Evolutionary conservation across 1,139 yeast genomes (phyloP).

Genomic region (Casaregolazyma lundiana): DNA sequence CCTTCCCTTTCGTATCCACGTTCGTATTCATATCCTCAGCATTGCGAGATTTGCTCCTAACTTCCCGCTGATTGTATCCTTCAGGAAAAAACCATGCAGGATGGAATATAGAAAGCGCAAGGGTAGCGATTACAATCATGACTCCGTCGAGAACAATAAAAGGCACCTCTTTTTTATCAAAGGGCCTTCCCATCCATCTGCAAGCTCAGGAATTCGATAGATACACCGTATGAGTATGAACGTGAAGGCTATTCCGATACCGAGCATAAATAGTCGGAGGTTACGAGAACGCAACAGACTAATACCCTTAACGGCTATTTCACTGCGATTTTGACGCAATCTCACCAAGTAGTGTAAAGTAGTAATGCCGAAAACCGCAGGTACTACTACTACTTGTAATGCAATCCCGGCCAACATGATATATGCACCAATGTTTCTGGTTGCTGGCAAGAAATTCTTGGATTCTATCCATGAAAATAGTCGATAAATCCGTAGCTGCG

Average conservation of each 20-base stretch:
- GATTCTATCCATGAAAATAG: no score
- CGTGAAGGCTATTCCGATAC: conserved; percentile 37
- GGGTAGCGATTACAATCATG: conserved; percentile 51
- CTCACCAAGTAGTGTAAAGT: conserved; percentile 21
- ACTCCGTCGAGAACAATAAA: conserved; percentile 74
- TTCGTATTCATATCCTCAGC: no score
- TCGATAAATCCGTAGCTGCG: neutral
- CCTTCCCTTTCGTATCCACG: no score
- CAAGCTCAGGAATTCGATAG: conserved; percentile 74
- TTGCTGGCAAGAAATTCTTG: no score
- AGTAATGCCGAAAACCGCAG: conserved; percentile 40
- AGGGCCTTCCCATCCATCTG: conserved; percentile 73
- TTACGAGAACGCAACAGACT: neutral
- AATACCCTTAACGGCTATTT: conserved; percentile 22
- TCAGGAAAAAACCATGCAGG: conserved; percentile 37
- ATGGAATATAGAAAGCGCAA: conserved; percentile 50
- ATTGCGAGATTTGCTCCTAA: neutral
- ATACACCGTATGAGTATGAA: conserved; percentile 58
- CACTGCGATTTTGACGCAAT: neutral
- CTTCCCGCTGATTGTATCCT: neutral
- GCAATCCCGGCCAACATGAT: conserved; percentile 81
- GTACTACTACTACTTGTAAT: conserved; percentile 64
- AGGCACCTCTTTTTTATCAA: conserved; percentile 61
- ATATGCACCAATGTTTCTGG: conserved; percentile 42
- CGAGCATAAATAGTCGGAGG: neutral